phyloP scores from a whole-genome alignment of 805 yeast genomes.

The Kregervanrija pseudodelftensis region DNA sequence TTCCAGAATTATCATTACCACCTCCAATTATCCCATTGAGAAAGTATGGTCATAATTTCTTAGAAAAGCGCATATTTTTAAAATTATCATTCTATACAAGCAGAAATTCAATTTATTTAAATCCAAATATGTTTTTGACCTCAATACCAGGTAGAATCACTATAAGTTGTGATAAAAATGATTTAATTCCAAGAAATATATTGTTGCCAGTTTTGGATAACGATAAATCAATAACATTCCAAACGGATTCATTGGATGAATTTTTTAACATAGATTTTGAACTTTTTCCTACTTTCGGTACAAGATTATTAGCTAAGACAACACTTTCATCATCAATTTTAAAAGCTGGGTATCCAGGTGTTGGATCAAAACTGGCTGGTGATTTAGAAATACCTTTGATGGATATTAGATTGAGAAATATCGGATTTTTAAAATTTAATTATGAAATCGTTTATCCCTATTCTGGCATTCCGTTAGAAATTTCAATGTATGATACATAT shows the following conservation, averaged over 20 bases:
- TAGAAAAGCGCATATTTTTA: constrained; percentile 81
- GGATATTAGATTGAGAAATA: constrained; percentile 71
- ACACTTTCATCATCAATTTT: constrained; percentile 62
- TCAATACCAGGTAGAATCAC: constrained; percentile 78
- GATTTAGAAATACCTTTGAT: constrained; percentile 60
- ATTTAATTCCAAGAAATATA: constrained; percentile 82
- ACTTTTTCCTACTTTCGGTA: constrained; percentile 90
- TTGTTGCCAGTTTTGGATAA: constrained; percentile 69
- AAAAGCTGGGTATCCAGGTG: constrained; percentile 28
- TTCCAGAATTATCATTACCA: constrained; percentile 87
- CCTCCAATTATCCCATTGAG: constrained; percentile 94
- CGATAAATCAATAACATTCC: constrained; percentile 66
- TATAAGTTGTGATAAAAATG: constrained; percentile 65
- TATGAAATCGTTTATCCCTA: constrained; percentile 88
- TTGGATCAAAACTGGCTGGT: constrained; percentile 32
- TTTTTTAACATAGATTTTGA: constrained; percentile 74
- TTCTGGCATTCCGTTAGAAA: constrained; percentile 74
- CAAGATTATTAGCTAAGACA: constrained; percentile 83
- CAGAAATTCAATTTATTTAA: constrained; percentile 36
- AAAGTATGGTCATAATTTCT: constrained; percentile 91
- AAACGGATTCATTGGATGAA: constrained; percentile 67
- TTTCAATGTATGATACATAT: constrained; percentile 89
- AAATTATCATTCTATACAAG: constrained; percentile 61
- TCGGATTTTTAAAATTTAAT: constrained; percentile 72
- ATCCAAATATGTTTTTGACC: constrained; percentile 35